A percentile compares a stretch with the other conserved stretches of the same genome.
Conservation (phyloP, 345 rosid species). For the Salix viminalis region DNA sequence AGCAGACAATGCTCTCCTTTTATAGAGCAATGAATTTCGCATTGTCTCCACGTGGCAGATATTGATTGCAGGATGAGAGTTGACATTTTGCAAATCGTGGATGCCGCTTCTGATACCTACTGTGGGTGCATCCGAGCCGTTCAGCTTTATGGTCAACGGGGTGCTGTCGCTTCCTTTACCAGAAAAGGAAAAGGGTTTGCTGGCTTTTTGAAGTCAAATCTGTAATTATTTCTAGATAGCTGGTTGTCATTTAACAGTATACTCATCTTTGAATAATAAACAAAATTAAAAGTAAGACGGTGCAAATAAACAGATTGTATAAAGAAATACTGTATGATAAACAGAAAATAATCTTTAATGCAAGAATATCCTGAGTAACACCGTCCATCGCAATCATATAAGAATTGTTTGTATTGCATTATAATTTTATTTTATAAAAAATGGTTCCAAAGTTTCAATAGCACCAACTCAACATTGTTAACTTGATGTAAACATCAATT, state of each 20-base stretch:
- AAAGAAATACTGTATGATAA: neutral
- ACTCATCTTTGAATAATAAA: neutral
- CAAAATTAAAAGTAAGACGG: neutral
- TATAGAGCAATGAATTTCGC: slow-evolving; percentile 4
- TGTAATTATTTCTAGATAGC: neutral
- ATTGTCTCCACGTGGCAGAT: slow-evolving; percentile 6
- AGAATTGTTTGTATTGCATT: too few relatives aligned
- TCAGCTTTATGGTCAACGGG: slow-evolving; percentile 9
- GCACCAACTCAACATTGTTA: too few relatives aligned
- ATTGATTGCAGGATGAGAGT: slow-evolving; percentile 5
- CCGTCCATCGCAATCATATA: neutral
- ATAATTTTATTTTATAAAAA: too few relatives aligned
- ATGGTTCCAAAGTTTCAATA: too few relatives aligned
- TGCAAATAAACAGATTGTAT: neutral
- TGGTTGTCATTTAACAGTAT: neutral
- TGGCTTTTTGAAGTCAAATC: neutral
- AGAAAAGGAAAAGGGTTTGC: slow-evolving; percentile 2
- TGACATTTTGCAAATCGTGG: slow-evolving; percentile 12
- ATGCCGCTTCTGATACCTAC: neutral
- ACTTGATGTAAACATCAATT: too few relatives aligned
- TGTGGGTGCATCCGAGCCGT: slow-evolving; percentile 13
- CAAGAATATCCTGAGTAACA: neutral
- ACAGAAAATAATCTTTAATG: neutral
- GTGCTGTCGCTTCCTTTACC: slow-evolving; percentile 5
- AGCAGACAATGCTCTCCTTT: slow-evolving; percentile 1